These are phyloP conservation scores for Amaranthus hypochondriacus DNA, from an alignment of 148 eudicot genomes.

Conservation along the genomic window DNA sequence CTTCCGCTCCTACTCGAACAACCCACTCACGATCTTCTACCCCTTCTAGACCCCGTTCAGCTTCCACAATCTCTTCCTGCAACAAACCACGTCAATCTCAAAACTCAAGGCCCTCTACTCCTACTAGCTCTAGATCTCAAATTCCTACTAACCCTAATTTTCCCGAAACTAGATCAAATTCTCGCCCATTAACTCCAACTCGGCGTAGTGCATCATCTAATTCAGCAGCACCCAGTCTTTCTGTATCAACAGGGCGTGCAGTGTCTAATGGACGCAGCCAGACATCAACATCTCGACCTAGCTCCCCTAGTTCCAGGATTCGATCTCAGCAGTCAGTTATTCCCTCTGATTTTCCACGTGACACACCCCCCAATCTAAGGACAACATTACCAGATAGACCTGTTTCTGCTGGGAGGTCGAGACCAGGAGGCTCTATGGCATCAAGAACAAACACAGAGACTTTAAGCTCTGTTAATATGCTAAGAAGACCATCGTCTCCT, in stretches of 20 bases:
- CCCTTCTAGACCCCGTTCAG: slow-evolving; percentile 60
- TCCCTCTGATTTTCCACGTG: slow-evolving; percentile 80
- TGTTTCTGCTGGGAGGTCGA: slow-evolving; percentile 86
- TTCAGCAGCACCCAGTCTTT: slow-evolving; percentile 38
- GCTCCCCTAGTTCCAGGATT: slow-evolving; percentile 83
- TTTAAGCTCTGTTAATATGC: slow-evolving; percentile 36
- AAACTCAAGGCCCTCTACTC: slow-evolving; percentile 89
- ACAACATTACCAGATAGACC: slow-evolving; percentile 87
- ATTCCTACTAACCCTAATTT: slow-evolving; percentile 46
- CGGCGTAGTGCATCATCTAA: slow-evolving; percentile 56
- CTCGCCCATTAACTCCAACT: slow-evolving; percentile 93
- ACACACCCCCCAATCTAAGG: slow-evolving; percentile 87
- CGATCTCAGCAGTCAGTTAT: slow-evolving; percentile 65
- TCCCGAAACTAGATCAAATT: slow-evolving; percentile 45
- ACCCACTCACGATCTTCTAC: slow-evolving; percentile 62
- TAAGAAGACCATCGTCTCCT: slow-evolving; percentile 83
- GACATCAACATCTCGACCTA: slow-evolving; percentile 64
- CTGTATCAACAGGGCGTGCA: slow-evolving; percentile 44
- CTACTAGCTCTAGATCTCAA: slow-evolving; percentile 67
- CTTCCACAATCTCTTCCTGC: slow-evolving; percentile 40
- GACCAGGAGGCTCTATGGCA: slow-evolving; percentile 59
- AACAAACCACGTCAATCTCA: slow-evolving; percentile 58
- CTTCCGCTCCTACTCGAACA: slow-evolving; percentile 80
- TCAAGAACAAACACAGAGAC: slow-evolving; percentile 51
- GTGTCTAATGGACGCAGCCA: slow-evolving; percentile 46